These are phyloP conservation scores for Dendrobium chrysotoxum DNA, from an alignment of 106 monocot species.

Conservation along the genomic window DNA sequence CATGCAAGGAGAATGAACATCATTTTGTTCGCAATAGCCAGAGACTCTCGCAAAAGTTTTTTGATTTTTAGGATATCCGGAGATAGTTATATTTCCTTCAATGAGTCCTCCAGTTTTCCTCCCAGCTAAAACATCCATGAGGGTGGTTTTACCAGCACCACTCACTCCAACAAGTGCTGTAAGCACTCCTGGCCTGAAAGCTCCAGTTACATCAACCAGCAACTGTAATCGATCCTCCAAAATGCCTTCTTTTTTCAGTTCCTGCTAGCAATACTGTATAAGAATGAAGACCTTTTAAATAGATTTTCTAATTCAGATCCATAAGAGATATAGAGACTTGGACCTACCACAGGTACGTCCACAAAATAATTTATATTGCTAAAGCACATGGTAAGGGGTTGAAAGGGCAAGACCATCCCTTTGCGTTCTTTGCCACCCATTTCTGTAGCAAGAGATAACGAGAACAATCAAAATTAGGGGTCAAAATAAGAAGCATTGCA, in stretches of 20 bases:
- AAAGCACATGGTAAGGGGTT: conserved; percentile 93
- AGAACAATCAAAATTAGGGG: background rate
- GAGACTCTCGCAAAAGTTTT: conserved; percentile 93
- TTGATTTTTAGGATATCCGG: conserved; percentile 95
- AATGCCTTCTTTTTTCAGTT: conserved; percentile 82
- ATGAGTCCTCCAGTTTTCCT: conserved; percentile 92
- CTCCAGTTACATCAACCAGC: conserved; percentile 92
- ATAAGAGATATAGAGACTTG: conserved; percentile 7
- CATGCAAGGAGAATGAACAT: conserved; percentile 97
- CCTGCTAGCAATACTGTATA: conserved; percentile 60
- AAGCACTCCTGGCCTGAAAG: conserved; percentile 90
- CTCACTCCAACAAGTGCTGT: conserved; percentile 98
- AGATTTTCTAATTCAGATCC: background rate
- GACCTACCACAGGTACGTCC: conserved; percentile 76
- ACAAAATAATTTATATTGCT: conserved; percentile 94
- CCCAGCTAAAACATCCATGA: conserved; percentile 99
- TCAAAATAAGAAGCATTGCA: background rate
- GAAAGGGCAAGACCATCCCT: conserved; percentile 99
- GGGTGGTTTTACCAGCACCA: conserved; percentile 98
- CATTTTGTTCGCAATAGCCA: conserved; percentile 97
- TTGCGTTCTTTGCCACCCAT: conserved; percentile 52
- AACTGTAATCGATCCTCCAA: conserved; percentile 81
- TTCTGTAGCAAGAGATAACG: conserved; percentile 22
- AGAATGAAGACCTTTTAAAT: conserved; percentile 32
- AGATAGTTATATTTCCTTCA: conserved; percentile 84